Evolutionary conservation across 176 grass and related monocot genomes (phyloP).

Genomic region (Alloteropsis semialata): DNA sequence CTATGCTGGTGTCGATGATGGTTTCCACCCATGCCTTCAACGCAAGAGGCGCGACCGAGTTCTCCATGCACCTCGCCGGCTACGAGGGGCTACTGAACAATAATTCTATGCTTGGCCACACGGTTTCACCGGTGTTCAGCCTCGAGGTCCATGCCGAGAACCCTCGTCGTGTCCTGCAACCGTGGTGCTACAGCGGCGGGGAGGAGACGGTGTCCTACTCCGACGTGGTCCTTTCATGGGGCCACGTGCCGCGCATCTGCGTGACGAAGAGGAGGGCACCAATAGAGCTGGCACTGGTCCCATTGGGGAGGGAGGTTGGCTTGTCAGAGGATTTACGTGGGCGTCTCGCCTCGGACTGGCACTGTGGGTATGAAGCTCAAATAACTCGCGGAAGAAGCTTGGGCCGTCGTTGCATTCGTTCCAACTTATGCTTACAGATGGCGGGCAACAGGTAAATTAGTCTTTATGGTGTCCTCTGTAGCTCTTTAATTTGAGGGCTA

Average conservation of each 20-base stretch:
- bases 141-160: background rate
- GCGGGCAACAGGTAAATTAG: no score
- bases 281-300: background rate
- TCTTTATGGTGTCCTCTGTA: background rate
- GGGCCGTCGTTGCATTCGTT: background rate
- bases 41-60: background rate
- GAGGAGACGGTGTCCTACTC: slow-evolving; percentile 23
- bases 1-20: background rate
- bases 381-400: background rate
- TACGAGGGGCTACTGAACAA: background rate
- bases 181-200: slow-evolving; percentile 15
- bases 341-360: background rate
- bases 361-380: background rate
- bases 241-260: background rate
- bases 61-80: background rate
- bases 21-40: background rate
- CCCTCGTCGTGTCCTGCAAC: background rate
- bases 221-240: background rate
- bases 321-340: background rate
- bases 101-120: background rate
- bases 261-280: background rate
- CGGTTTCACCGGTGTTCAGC: slow-evolving; percentile 2
- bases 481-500: background rate
- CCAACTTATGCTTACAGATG: background rate
- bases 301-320: background rate